Percentiles rank a stretch among this genome's conserved stretches.
These are phyloP conservation scores for Licmophora abbreviata DNA, from an alignment of 108 stramenopile genomes.

Conservation along the genomic window DNA sequence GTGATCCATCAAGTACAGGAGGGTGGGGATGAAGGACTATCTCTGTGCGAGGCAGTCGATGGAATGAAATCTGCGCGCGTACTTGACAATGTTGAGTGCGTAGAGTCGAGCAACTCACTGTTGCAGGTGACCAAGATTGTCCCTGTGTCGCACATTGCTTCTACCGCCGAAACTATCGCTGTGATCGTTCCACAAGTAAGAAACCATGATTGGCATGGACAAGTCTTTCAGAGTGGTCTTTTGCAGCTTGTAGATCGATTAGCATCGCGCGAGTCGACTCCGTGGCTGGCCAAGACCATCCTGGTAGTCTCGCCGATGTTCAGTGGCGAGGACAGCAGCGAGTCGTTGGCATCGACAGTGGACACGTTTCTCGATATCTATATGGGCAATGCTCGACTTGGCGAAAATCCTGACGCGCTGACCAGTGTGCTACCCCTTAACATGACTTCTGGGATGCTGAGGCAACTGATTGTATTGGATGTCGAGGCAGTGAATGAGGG, in stretches of 20 bases:
- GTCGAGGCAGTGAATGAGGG: too few species aligned
- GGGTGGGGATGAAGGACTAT: neutral
- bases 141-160: constrained; percentile 24
- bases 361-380: constrained; percentile 30
- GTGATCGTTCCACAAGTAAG: constrained; percentile 44
- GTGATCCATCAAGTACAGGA: neutral
- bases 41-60: constrained; percentile 2
- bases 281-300: constrained; percentile 76
- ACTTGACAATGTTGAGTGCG: neutral
- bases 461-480: constrained; percentile 54
- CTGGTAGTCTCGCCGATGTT: constrained; percentile 50
- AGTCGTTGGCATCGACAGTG: constrained; percentile 23
- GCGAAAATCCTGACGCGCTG: neutral
- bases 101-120: neutral
- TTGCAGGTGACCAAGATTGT: constrained; percentile 48
- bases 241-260: constrained; percentile 43
- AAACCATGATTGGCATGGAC: constrained; percentile 35
- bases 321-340: constrained; percentile 1
- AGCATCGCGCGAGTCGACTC: constrained; percentile 27
- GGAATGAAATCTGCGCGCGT: neutral
- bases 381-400: constrained; percentile 8
- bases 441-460: constrained; percentile 44
- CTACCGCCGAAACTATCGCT: constrained; percentile 64
- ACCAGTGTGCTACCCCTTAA: constrained; percentile 35
- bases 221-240: constrained; percentile 37